Evolutionary conservation across 208 protist species (phyloP).

Genomic region (Leishmania arabica): DNA sequence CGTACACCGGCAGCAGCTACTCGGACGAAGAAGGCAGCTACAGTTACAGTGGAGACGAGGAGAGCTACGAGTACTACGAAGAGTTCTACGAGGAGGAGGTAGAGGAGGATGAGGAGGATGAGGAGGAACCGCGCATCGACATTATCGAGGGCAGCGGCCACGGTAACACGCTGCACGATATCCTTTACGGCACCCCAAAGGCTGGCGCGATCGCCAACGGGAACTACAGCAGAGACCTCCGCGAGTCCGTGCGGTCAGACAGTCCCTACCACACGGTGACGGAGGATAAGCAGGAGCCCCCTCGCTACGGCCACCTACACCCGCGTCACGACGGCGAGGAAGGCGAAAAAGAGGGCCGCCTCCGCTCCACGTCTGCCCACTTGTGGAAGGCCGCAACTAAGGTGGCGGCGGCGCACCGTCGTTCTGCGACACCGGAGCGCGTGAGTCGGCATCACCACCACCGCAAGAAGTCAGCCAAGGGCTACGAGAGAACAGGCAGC

Average conservation of each 20-base stretch:
- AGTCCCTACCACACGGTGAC: slow-evolving; percentile 11
- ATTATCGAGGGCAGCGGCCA: slow-evolving; percentile 62
- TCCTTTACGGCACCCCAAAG: slow-evolving; percentile 65
- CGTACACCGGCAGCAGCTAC: slow-evolving; percentile 9
- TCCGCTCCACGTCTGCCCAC: neutral
- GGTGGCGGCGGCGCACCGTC: neutral
- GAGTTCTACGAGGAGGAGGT: slow-evolving; percentile 70
- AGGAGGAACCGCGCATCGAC: slow-evolving; percentile 79
- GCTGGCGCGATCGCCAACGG: slow-evolving; percentile 36
- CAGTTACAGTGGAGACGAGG: slow-evolving; percentile 26
- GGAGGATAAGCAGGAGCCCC: neutral
- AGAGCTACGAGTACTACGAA: slow-evolving; percentile 61
- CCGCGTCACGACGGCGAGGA: slow-evolving; percentile 19
- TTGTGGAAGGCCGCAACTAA: neutral
- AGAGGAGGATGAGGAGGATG: slow-evolving; percentile 64
- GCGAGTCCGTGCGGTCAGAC: slow-evolving; percentile 16
- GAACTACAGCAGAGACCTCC: slow-evolving; percentile 33
- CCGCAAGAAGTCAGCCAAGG: neutral
- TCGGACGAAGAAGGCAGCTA: slow-evolving; percentile 23
- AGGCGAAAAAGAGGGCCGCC: neutral
- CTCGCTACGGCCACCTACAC: slow-evolving; percentile 9
- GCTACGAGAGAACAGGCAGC: neutral
- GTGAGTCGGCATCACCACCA: slow-evolving; percentile 3
- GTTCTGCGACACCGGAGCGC: slow-evolving; percentile 26
- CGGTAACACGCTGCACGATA: slow-evolving; percentile 50